Conservation (phyloP, 495 filamentous ascomycete species). For the Penicillium canariense region DNA sequence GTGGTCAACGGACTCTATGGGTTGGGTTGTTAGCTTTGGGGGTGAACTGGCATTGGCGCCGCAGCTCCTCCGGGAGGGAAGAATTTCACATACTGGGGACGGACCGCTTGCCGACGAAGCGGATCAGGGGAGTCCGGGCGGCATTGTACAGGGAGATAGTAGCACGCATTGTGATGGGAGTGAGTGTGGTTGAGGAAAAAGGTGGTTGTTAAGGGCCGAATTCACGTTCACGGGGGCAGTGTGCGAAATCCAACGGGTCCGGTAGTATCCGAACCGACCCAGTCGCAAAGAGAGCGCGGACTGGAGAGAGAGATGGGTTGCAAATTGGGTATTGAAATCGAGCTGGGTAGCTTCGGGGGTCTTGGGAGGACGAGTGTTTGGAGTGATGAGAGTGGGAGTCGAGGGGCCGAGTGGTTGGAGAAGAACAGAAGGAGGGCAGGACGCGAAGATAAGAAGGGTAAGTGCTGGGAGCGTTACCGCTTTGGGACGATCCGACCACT, state of each 20-base stretch:
- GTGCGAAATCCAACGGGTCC: conserved; percentile 34
- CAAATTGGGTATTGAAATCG: conserved; percentile 16
- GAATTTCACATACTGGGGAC: conserved; percentile 66
- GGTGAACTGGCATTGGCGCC: not conserved
- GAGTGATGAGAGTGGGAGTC: not conserved
- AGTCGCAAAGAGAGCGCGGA: conserved; percentile 10
- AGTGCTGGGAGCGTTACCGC: conserved; percentile 15
- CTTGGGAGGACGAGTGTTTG: not conserved
- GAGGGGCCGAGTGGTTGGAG: conserved; percentile 11
- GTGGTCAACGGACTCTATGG: conserved; percentile 68
- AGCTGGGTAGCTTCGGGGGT: not conserved
- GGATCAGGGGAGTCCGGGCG: conserved; percentile 78
- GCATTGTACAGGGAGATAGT: conserved; percentile 66
- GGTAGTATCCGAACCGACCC: conserved; percentile 35
- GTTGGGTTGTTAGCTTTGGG: conserved; percentile 10
- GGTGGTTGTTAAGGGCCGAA: conserved; percentile 13
- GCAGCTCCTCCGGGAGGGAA: not conserved
- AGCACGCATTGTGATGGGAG: conserved; percentile 55
- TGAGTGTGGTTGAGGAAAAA: not conserved
- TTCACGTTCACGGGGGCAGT: conserved; percentile 21
- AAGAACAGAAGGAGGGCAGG: conserved; percentile 17
- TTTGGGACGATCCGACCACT: conserved; percentile 17
- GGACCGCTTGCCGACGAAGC: conserved; percentile 85
- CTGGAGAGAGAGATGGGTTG: conserved; percentile 2
- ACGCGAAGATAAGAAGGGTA: conserved; percentile 20